phyloP scores from a whole-genome alignment of 1,284 basidiomycete genomes.

The Sanghuangporus weigelae region DNA sequence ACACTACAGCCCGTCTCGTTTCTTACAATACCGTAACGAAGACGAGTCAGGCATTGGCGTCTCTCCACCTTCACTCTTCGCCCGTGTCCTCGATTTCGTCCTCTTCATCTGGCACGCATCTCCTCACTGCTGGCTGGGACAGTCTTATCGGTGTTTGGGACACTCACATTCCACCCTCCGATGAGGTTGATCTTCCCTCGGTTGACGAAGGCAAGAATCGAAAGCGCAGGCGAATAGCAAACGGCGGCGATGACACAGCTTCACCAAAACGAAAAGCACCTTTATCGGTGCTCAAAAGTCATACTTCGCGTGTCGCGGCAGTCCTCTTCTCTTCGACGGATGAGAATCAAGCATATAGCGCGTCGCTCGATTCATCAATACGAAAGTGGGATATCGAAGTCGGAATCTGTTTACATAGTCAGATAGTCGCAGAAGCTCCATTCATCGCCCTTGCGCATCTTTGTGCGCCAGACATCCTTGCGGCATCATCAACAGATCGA shows the following conservation, averaged over 20 bases:
- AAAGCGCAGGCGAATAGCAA: slow-evolving; percentile 4
- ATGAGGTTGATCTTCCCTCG: slow-evolving; percentile 47
- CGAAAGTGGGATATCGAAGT: slow-evolving; percentile 68
- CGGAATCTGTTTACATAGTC: slow-evolving; percentile 58
- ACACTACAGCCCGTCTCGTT: slow-evolving; percentile 69
- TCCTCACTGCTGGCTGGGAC: slow-evolving; percentile 81
- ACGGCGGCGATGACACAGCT: slow-evolving; percentile 24
- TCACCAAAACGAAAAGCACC: slow-evolving; percentile 57
- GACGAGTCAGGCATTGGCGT: slow-evolving; percentile 41
- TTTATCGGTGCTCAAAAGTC: slow-evolving; percentile 61
- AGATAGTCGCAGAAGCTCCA: slow-evolving; percentile 67
- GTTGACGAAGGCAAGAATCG: slow-evolving; percentile 1
- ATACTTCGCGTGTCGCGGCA: slow-evolving; percentile 67
- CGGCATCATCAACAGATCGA: slow-evolving; percentile 65
- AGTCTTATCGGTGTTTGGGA: slow-evolving; percentile 76
- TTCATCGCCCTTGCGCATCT: slow-evolving; percentile 48
- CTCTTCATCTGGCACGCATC: slow-evolving; percentile 46
- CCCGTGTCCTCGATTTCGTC: slow-evolving; percentile 65
- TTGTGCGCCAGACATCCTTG: slow-evolving; percentile 24
- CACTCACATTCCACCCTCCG: slow-evolving; percentile 50
- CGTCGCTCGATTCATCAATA: slow-evolving; percentile 74
- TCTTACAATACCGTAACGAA: slow-evolving; percentile 36
- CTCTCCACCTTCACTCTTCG: slow-evolving; percentile 70
- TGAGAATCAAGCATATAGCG: slow-evolving; percentile 49
- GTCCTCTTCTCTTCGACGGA: slow-evolving; percentile 41